Evolutionary conservation across 169 alveolate genomes (phyloP).

Genomic region (Miamiensis avidus): DNA sequence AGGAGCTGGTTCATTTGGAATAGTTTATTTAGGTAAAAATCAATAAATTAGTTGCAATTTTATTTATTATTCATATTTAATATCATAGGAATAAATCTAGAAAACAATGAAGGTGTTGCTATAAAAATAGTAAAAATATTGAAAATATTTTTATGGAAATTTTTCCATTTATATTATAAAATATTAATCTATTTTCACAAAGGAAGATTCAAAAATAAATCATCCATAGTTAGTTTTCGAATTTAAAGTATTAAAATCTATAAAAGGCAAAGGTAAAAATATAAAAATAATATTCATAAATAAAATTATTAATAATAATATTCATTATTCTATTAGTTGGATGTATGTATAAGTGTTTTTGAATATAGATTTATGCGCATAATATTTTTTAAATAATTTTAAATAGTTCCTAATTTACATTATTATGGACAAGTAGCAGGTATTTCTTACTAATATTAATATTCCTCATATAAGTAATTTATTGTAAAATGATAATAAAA

Average conservation of each 20-base stretch:
- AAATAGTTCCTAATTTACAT: conserved; percentile 35
- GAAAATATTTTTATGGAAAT: conserved; percentile 15
- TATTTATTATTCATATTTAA: neutral
- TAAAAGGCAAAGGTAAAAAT: conserved; percentile 63
- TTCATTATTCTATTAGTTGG: conserved; percentile 26
- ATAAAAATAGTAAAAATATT: conserved; percentile 61
- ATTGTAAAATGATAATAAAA: neutral
- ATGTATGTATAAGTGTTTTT: neutral
- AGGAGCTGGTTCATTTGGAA: conserved; percentile 88
- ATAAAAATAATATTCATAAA: neutral
- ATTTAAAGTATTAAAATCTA: conserved; percentile 51
- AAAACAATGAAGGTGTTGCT: conserved; percentile 66
- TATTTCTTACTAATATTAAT: no score
- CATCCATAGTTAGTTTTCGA: conserved; percentile 61
- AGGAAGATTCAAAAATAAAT: conserved; percentile 44
- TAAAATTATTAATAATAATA: neutral
- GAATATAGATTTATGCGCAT: neutral
- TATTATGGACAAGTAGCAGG: conserved; percentile 39
- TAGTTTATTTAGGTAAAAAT: conserved; percentile 63
- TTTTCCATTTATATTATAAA: conserved; percentile 9
- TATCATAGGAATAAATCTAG: conserved; percentile 31
- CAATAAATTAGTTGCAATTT: neutral
- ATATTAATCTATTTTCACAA: conserved; percentile 14
- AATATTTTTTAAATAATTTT: no score
- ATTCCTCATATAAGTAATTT: neutral